A percentile compares a stretch with the other conserved stretches of the same genome.
phyloP scores from a whole-genome alignment of 2,329 filamentous ascomycete species.

The Volutella citrinella region DNA sequence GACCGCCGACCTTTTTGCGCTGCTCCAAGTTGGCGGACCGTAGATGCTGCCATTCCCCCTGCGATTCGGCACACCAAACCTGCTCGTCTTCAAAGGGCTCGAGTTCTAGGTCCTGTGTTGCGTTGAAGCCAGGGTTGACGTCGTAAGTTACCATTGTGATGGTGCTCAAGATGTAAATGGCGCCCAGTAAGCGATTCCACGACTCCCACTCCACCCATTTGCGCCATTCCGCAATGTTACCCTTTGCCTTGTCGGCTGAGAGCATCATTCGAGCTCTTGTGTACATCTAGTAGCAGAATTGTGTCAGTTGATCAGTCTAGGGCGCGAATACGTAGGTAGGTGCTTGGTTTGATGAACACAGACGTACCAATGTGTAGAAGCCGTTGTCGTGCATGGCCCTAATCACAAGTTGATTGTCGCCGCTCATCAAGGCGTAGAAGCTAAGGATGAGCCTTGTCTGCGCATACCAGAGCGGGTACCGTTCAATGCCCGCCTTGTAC shows the following conservation, averaged over 20 bases:
- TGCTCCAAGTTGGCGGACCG: neutral
- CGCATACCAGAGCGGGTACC: constrained; percentile 9
- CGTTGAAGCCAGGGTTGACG: constrained; percentile 12
- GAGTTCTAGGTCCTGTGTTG: constrained; percentile 10
- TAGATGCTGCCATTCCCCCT: constrained; percentile 10
- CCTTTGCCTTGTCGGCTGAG: neutral
- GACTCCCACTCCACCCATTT: constrained; percentile 12
- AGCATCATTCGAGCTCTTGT: neutral
- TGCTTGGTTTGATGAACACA: too few relatives aligned
- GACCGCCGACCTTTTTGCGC: too few relatives aligned
- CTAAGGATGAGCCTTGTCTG: constrained; percentile 11
- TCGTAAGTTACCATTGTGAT: constrained; percentile 11
- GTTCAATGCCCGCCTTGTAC: constrained; percentile 1
- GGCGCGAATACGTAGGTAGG: too few relatives aligned
- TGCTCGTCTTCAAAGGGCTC: constrained; percentile 9
- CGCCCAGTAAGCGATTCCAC: constrained; percentile 10
- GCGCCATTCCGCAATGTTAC: constrained; percentile 4
- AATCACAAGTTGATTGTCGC: constrained; percentile 5
- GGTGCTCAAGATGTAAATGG: constrained; percentile 7
- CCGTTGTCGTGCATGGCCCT: constrained; percentile 8
- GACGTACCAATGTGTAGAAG: constrained; percentile 11
- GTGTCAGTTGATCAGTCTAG: too few relatives aligned
- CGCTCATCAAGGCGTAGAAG: constrained; percentile 12
- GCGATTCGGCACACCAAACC: constrained; percentile 8
- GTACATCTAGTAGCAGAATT: constrained; percentile 1